Conservation (phyloP, 169 alveolate species). For the Eimeria necatrix region DNA sequence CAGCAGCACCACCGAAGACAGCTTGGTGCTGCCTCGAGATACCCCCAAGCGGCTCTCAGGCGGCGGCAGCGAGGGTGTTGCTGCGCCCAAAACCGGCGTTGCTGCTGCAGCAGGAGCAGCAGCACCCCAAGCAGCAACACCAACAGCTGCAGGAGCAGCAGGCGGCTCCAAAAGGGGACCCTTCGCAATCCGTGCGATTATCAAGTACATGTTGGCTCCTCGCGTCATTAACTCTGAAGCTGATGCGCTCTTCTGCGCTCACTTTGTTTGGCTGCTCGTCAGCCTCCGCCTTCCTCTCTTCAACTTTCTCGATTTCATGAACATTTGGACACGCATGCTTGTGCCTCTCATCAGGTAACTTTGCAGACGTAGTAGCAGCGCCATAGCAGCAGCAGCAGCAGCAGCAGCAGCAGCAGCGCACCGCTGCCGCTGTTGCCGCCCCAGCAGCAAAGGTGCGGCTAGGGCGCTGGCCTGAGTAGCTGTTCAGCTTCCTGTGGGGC, state of each 20-base stretch:
- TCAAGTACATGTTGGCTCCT: conserved; percentile 72
- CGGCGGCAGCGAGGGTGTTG: neutral
- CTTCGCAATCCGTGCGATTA: conserved; percentile 32
- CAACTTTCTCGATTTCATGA: conserved; percentile 76
- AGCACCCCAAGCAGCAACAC: neutral
- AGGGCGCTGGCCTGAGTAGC: neutral
- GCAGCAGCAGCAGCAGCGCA: conserved; percentile 29
- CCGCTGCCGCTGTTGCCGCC: neutral
- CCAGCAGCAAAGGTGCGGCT: neutral
- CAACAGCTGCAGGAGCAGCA: conserved; percentile 25
- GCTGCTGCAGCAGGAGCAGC: neutral
- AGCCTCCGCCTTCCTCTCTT: conserved; percentile 46
- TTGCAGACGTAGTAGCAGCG: conserved; percentile 25
- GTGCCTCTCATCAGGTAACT: conserved; percentile 56
- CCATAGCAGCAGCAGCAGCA: neutral
- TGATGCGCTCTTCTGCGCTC: conserved; percentile 79
- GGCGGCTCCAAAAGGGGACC: conserved; percentile 29
- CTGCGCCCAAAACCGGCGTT: neutral
- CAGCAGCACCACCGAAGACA: conserved; percentile 39
- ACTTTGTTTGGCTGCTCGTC: conserved; percentile 69
- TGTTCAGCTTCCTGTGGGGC: neutral
- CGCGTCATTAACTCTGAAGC: conserved; percentile 73
- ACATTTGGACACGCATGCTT: conserved; percentile 74
- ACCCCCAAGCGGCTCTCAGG: neutral
- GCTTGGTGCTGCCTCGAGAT: neutral